Base-by-base conservation (phyloP, 257 asterid species). In the Solanum piurae region DNA sequence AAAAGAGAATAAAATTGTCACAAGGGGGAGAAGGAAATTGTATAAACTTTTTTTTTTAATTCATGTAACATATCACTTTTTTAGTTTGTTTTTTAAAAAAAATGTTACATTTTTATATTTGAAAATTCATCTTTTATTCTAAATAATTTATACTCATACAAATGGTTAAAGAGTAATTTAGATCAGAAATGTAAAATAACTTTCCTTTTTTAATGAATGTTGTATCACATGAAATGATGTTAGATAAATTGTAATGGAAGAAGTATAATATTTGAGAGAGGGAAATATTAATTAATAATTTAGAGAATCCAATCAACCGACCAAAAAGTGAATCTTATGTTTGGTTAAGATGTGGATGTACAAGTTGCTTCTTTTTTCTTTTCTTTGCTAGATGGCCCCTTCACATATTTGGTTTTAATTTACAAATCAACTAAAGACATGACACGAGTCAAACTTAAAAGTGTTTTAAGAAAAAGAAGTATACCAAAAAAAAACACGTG, bases 271-370 rank as follows among this genome's bases (percentile, higher is more conserved):
- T 14, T 49, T 14, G 3, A 16, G 23, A 49, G 60, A 49, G 23
- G 60, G 23, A 49, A 49, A 49, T 49, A 49, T 49, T 49, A 49
- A 2, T 49, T 49, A 49, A 49, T 38, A 75, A n/a, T 40, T 79
- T 42, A 46, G 34, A 46, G 85, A 80, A 80, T 46, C 40, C 68
- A 83, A 88, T 89, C 87, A 85, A 87, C 92, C 91, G 93, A 90
- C 95, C 93, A 90, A 89, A 92, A 92, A 89, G 91, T 37, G 89
- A 86, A 80, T 73, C 11, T 80, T 27, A 29, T 40, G 85, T 71
- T 33, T 14, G 88, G 33, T 68, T 40, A 84, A 89, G 74, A 88
- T 86, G 90, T 86, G 85, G 90, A 21, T 83, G 12, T 14, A 46
- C 68, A 80, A 44, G 85, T 46, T 80, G 27, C 37, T 21, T 74